Percentiles rank a stretch among this genome's conserved stretches.
Evolutionary conservation across 257 asterid species (phyloP).

Genomic region (Nicotiana tabacum): DNA sequence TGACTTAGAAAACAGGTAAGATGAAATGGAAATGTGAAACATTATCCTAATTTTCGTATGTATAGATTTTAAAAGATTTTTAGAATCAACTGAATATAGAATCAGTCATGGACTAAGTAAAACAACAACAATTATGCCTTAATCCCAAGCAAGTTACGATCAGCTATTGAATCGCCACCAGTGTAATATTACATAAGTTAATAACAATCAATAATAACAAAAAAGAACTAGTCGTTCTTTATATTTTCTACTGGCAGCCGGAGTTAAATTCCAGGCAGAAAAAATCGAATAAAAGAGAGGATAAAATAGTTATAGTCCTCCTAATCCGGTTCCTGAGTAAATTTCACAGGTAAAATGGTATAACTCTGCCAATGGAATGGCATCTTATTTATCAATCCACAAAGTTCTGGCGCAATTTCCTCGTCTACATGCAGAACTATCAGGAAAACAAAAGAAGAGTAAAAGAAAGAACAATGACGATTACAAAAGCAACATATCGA

Average conservation of each 20-base stretch:
- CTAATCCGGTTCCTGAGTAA: neutral
- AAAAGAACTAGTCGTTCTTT: neutral
- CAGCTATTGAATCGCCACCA: neutral
- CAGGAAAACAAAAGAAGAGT: neutral
- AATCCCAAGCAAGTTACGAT: neutral
- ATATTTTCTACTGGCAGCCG: neutral
- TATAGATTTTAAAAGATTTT: no score
- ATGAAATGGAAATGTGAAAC: no score
- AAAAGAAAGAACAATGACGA: neutral
- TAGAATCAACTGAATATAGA: no score
- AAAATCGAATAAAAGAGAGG: no score
- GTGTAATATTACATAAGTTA: neutral
- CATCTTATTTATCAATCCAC: neutral
- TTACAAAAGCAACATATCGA: neutral
- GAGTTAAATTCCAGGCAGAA: neutral
- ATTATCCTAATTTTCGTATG: no score
- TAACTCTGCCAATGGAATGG: neutral
- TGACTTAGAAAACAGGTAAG: no score
- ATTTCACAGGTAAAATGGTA: neutral
- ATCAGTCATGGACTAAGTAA: no score
- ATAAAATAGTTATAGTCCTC: neutral
- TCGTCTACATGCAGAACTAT: neutral
- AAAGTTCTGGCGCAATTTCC: neutral
- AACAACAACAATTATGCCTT: neutral
- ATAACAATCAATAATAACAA: no score